Base-by-base conservation (phyloP, 2,329 filamentous ascomycete genomes). In the Trichoderma sp. region DNA sequence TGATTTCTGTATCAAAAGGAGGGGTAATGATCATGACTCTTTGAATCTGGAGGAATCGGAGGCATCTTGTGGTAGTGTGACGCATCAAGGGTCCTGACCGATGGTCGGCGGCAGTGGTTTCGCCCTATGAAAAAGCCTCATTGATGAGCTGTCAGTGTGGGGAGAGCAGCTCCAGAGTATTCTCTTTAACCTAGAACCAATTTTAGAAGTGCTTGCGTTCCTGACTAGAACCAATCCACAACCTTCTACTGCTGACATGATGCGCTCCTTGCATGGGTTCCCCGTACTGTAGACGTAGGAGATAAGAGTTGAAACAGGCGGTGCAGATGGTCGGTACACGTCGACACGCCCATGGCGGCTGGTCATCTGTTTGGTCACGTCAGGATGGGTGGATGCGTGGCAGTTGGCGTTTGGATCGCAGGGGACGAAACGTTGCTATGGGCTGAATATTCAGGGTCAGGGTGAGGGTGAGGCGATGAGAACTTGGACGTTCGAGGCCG, bases 401-500 rank as follows among this genome's bases (percentile, higher is more conserved):
- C 66, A 39, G 55, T 4, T 28, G 39, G 57, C 66, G 66, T 69
- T 69, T 69, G 66, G 66, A 69, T 61, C 57, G 57, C 64, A 67
- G 64, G 64, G 64, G 50, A 15, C 12, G 34, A 36, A 53, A 61
- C 36, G 66, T 28, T 69, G 57, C 36, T n/a, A 13, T 59, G 66
- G 55, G 26, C 66, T 26, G 26, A 26, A 26, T 26, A 26, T 26
- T 26, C 26, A 26, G 13, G 23, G 50, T n/a, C 57, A 57, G 36
- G 39, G 39, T 43, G 7, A 57, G 62, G 43, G 69, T 70, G 71
- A 71, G 62, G 75, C 72, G 57, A 59, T 64, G 59, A 74, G 73
- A 36, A 6, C 34, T 36, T 36, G 34, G 34, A 75, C 72, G 71
- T 72, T 59, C 39, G 72, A 26, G 43, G 67, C 39, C 50, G 15